These are phyloP conservation scores for Tolypocladium tundrense DNA, from an alignment of 2,329 filamentous ascomycete genomes.

Conservation along the genomic window DNA sequence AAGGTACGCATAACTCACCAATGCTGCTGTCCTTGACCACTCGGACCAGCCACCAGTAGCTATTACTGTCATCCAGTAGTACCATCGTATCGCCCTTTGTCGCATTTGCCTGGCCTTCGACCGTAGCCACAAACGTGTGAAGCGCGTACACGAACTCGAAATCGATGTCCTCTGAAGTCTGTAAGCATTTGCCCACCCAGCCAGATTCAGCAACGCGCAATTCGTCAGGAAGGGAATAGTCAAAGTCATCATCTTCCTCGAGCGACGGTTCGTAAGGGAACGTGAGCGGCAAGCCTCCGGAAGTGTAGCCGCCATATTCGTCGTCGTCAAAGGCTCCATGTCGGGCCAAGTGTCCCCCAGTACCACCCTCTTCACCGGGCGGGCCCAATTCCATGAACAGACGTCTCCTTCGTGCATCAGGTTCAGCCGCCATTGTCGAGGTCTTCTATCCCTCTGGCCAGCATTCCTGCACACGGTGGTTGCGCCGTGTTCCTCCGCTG, in stretches of 20 bases:
- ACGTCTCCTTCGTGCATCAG: neutral
- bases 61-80: conserved; percentile 94
- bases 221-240: conserved; percentile 45
- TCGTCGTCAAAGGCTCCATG: neutral
- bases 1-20: conserved; percentile 31
- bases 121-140: conserved; percentile 94
- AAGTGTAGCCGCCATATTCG: conserved; percentile 8
- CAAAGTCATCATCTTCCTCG: conserved; percentile 52
- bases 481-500: neutral
- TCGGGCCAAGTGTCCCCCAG: neutral
- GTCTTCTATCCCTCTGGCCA: conserved; percentile 1
- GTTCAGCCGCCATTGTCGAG: neutral
- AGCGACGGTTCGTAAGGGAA: conserved; percentile 34
- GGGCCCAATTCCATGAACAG: neutral
- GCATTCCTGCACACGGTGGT: neutral
- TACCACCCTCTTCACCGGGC: neutral
- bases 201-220: conserved; percentile 58
- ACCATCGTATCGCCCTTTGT: conserved; percentile 99
- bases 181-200: conserved; percentile 79
- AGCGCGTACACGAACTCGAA: conserved; percentile 99
- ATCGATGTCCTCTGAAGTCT: conserved; percentile 93
- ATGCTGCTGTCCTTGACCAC: conserved; percentile 98
- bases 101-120: conserved; percentile 96
- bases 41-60: conserved; percentile 98
- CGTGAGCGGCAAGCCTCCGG: conserved; percentile 22